Percentiles rank a stretch among this genome's conserved stretches.
Conservation (phyloP, 495 filamentous ascomycete species). For the Podospora australis region DNA sequence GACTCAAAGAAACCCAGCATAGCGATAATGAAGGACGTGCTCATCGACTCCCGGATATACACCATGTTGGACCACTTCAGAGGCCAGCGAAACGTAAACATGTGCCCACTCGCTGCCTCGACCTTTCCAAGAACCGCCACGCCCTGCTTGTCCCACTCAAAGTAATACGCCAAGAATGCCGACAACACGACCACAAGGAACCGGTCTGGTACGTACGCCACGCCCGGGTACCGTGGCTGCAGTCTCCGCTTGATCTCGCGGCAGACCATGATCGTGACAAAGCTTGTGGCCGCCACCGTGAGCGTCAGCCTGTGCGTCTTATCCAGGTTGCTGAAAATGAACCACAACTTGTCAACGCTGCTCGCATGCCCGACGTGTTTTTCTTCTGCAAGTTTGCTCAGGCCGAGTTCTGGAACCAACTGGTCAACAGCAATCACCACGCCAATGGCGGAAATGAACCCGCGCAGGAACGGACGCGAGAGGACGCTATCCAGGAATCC, state of each 20-base stretch:
- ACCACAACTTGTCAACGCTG: slow-evolving; percentile 75
- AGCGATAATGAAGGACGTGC: slow-evolving; percentile 88
- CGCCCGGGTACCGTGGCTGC: slow-evolving; percentile 69
- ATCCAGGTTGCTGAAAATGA: slow-evolving; percentile 60
- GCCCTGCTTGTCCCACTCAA: slow-evolving; percentile 74
- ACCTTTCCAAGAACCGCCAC: slow-evolving; percentile 79
- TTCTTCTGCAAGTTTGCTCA: slow-evolving; percentile 54
- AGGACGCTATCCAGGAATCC: slow-evolving; percentile 94
- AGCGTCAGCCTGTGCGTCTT: slow-evolving; percentile 67
- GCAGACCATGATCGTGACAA: slow-evolving; percentile 81
- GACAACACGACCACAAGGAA: slow-evolving; percentile 86
- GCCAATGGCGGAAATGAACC: slow-evolving; percentile 95
- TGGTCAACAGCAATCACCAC: slow-evolving; percentile 95
- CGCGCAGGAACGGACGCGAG: slow-evolving; percentile 82
- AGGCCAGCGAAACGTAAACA: slow-evolving; percentile 81
- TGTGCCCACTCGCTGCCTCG: slow-evolving; percentile 55
- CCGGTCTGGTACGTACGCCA: slow-evolving; percentile 89
- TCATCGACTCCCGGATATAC: slow-evolving; percentile 79
- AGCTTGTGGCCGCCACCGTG: slow-evolving; percentile 68
- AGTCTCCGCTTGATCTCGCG: slow-evolving; percentile 74
- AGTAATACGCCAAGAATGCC: slow-evolving; percentile 69
- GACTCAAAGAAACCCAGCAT: slow-evolving; percentile 97
- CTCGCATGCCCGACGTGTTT: slow-evolving; percentile 66
- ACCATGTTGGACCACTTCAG: slow-evolving; percentile 68
- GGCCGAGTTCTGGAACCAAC: slow-evolving; percentile 80